A percentile compares a stretch with the other conserved stretches of the same genome.
These are phyloP conservation scores for Primulina huaijiensis DNA, from an alignment of 257 asterid genomes.

Conservation along the genomic window DNA sequence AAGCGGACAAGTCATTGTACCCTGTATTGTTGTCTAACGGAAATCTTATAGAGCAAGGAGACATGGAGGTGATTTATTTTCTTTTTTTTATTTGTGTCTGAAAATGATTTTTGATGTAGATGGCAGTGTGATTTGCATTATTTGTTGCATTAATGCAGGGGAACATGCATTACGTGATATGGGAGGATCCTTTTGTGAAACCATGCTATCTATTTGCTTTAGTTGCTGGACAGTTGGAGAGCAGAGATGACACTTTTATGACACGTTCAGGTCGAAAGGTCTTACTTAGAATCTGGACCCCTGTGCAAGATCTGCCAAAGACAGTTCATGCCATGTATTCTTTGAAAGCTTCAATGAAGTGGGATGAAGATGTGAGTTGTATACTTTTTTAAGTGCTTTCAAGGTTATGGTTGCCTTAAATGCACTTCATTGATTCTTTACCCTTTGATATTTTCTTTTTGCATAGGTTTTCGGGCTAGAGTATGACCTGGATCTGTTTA, in stretches of 20 bases:
- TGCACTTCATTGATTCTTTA: constrained; percentile 8
- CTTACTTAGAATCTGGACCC: constrained; percentile 85
- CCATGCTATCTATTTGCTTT: constrained; percentile 96
- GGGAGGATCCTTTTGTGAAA: constrained; percentile 95
- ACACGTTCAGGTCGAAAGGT: constrained; percentile 86
- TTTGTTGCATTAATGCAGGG: constrained; percentile 45
- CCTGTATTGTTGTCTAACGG: constrained; percentile 92
- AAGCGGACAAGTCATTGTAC: constrained; percentile 84
- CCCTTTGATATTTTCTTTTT: constrained; percentile 14
- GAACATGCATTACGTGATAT: constrained; percentile 65
- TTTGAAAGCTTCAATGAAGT: constrained; percentile 92
- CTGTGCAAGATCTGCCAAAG: constrained; percentile 84
- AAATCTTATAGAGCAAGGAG: constrained; percentile 83
- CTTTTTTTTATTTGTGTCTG: background rate
- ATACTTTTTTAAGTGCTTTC: constrained; percentile 21
- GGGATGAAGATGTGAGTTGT: constrained; percentile 92
- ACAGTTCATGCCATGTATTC: constrained; percentile 97
- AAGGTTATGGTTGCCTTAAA: constrained; percentile 8
- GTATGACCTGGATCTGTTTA: constrained; percentile 95
- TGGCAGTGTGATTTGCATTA: constrained; percentile 4
- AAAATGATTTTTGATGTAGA: constrained; percentile 7
- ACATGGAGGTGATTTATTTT: constrained; percentile 54
- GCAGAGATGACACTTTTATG: constrained; percentile 76
- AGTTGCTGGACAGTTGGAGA: constrained; percentile 90
- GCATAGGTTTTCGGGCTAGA: constrained; percentile 90